Percentiles rank a stretch among this genome's conserved stretches.
phyloP scores from a whole-genome alignment of 164 flowering plant species.

The Brasenia schreberi region DNA sequence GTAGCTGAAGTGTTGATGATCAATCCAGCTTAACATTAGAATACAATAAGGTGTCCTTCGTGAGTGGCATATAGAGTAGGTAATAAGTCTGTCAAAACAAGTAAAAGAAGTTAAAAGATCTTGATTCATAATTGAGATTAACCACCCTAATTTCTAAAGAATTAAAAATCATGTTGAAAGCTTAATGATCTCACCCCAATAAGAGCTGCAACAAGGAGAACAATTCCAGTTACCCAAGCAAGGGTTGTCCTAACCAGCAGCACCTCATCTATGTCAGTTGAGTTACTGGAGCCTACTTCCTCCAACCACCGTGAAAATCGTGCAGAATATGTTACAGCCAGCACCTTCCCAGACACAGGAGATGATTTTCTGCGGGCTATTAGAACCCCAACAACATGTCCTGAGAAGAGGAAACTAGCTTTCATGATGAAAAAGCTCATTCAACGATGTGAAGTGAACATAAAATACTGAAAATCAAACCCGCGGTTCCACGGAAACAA shows the following conservation, averaged over 20 bases:
- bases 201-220: conserved; percentile 71
- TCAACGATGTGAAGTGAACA: too few relatives aligned
- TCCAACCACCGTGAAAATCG: conserved; percentile 40
- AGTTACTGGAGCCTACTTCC: conserved; percentile 10
- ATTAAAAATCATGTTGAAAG: neutral
- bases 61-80: conserved; percentile 10
- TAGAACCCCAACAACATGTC: conserved; percentile 69
- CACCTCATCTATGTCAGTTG: conserved; percentile 17
- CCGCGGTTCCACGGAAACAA: too few relatives aligned
- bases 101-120: neutral
- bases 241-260: conserved; percentile 52
- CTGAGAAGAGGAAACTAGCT: conserved; percentile 21
- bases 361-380: conserved; percentile 15
- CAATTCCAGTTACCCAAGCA: conserved; percentile 92
- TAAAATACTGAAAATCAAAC: too few relatives aligned
- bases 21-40: conserved; percentile 13
- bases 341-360: conserved; percentile 20
- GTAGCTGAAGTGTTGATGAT: neutral
- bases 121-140: neutral
- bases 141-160: neutral
- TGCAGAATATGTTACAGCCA: conserved; percentile 30
- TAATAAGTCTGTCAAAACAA: conserved; percentile 3
- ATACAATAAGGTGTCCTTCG: conserved; percentile 12
- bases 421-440: too few relatives aligned
- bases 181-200: conserved; percentile 57